These are phyloP conservation scores for Naumovozyma castellii DNA, from an alignment of 805 yeast genomes.

Conservation along the genomic window DNA sequence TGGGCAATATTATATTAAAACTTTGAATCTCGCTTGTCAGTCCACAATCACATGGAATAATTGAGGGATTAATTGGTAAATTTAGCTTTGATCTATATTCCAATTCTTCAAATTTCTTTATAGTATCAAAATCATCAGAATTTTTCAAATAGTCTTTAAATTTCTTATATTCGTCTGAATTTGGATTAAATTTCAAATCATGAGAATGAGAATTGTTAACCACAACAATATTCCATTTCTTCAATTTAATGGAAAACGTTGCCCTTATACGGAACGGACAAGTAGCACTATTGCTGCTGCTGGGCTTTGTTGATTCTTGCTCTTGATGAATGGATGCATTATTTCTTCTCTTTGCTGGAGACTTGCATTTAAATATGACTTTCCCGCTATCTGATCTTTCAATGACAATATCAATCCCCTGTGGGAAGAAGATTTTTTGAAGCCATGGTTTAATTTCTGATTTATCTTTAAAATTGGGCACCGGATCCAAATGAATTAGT, in stretches of 20 bases:
- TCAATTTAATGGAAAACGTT: constrained; percentile 43
- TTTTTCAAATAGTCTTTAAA: constrained; percentile 24
- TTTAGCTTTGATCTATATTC: constrained; percentile 27
- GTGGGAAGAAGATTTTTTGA: constrained; percentile 36
- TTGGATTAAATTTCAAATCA: constrained; percentile 30
- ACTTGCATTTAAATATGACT: constrained; percentile 54
- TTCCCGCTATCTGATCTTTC: constrained; percentile 54
- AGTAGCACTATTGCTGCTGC: too few relatives aligned
- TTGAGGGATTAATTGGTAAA: constrained; percentile 25
- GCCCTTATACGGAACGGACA: constrained; percentile 64
- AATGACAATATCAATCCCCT: constrained; percentile 48
- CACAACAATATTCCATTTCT: constrained; percentile 51
- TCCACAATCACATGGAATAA: constrained; percentile 32
- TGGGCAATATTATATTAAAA: constrained; percentile 28
- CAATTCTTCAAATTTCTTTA: constrained; percentile 30
- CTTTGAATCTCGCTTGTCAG: constrained; percentile 29
- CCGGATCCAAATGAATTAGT: constrained; percentile 31
- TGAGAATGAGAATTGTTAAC: constrained; percentile 56
- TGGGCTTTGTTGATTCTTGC: too few relatives aligned
- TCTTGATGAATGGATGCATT: constrained; percentile 5
- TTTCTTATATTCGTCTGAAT: constrained; percentile 29
- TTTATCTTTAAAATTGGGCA: constrained; percentile 34
- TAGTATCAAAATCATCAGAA: constrained; percentile 25
- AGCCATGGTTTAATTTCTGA: constrained; percentile 56
- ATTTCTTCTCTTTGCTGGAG: constrained; percentile 14